Conservation (phyloP, 805 yeast genomes). For the Metschnikowia lochheadii region DNA sequence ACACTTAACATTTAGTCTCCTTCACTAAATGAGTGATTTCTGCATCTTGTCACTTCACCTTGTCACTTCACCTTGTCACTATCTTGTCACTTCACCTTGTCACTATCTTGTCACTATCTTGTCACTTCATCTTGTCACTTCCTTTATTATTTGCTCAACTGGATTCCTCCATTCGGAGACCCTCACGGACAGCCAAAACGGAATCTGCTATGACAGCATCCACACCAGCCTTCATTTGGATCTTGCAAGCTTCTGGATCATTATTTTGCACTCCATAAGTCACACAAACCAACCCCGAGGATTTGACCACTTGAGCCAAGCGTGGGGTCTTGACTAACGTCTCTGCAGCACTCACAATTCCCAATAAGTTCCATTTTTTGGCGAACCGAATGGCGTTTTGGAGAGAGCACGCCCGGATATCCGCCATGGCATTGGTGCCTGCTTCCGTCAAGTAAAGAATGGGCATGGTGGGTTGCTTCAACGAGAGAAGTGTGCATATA, state of each 20-base stretch:
- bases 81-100: too few species aligned
- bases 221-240: slow-evolving; percentile 90
- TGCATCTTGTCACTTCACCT: too few species aligned
- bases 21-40: too few species aligned
- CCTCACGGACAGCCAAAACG: slow-evolving; percentile 88
- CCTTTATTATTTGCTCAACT: background rate
- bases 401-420: slow-evolving; percentile 77
- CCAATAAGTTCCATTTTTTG: slow-evolving; percentile 83
- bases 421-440: slow-evolving; percentile 85
- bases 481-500: slow-evolving; percentile 74
- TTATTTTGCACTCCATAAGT: slow-evolving; percentile 86
- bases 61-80: too few species aligned
- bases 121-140: too few species aligned
- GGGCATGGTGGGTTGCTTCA: slow-evolving; percentile 93
- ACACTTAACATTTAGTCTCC: too few species aligned
- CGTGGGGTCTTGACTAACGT: slow-evolving; percentile 89
- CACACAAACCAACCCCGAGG: slow-evolving; percentile 87
- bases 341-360: slow-evolving; percentile 84
- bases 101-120: too few species aligned
- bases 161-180: slow-evolving; percentile 40
- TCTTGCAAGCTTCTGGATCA: slow-evolving; percentile 73
- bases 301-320: slow-evolving; percentile 84
- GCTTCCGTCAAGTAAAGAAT: slow-evolving; percentile 85
- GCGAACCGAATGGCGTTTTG: slow-evolving; percentile 92
- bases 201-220: slow-evolving; percentile 98